phyloP scores from a whole-genome alignment of 805 yeast genomes.

The Lipomyces chichibuensis region DNA sequence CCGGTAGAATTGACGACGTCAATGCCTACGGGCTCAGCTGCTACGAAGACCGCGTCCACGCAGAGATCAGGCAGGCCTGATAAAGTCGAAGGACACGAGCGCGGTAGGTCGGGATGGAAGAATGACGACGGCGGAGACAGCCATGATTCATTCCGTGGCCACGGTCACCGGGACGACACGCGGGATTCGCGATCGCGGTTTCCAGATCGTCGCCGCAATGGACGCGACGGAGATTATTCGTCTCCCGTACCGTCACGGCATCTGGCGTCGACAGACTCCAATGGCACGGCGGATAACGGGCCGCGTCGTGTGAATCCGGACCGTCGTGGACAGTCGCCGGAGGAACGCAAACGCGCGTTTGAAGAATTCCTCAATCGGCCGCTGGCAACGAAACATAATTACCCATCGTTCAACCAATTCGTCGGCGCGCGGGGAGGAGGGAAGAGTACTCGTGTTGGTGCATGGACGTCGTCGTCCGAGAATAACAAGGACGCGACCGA shows the following conservation, averaged over 20 bases:
- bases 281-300: not conserved
- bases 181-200: too few species aligned
- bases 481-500: not conserved
- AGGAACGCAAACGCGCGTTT: not conserved
- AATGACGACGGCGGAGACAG: not conserved
- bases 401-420: not conserved
- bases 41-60: not conserved
- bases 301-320: not conserved
- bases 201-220: not conserved
- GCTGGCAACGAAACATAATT: not conserved
- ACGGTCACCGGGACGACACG: not conserved
- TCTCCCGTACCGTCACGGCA: not conserved
- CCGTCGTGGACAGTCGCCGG: not conserved
- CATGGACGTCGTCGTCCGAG: constrained; percentile 1
- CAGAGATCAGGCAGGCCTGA: not conserved
- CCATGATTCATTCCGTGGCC: not conserved
- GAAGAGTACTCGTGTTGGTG: not conserved
- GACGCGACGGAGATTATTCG: not conserved
- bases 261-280: not conserved
- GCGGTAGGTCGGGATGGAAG: not conserved
- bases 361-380: not conserved
- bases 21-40: not conserved
- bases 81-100: not conserved
- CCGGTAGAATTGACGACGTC: not conserved
- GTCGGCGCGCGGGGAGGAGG: not conserved